Conservation (phyloP, 2,329 filamentous ascomycete species). For the Lachnellula subtilissima region DNA sequence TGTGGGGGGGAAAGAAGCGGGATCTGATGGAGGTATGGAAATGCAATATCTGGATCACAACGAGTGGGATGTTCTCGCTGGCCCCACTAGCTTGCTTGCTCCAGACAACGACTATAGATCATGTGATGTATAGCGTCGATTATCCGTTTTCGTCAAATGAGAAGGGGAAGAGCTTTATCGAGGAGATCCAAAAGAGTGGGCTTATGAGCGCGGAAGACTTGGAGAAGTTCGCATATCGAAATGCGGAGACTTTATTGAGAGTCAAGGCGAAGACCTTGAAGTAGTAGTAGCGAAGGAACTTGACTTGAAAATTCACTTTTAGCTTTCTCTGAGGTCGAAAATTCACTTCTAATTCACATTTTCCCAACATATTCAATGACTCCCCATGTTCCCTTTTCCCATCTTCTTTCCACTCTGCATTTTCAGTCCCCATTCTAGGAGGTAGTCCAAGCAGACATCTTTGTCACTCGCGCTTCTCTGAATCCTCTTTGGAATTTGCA, state of each 20-base stretch:
- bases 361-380: too few relatives aligned
- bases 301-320: background rate
- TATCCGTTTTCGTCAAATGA: constrained; percentile 51
- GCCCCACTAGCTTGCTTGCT: constrained; percentile 42
- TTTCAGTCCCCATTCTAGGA: too few relatives aligned
- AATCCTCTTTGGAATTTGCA: too few relatives aligned
- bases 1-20: constrained; percentile 30
- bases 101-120: constrained; percentile 43
- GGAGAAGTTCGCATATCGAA: constrained; percentile 44
- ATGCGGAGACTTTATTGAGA: constrained; percentile 44
- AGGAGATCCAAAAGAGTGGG: constrained; percentile 44
- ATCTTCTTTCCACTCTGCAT: too few relatives aligned
- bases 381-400: too few relatives aligned
- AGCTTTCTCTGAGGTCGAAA: too few relatives aligned
- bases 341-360: too few relatives aligned
- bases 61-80: constrained; percentile 48
- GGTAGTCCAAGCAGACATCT: too few relatives aligned
- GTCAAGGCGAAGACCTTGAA: constrained; percentile 4
- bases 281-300: background rate
- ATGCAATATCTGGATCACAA: constrained; percentile 54
- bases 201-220: constrained; percentile 46
- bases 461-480: too few relatives aligned
- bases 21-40: constrained; percentile 47
- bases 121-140: constrained; percentile 52
- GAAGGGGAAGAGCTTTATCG: constrained; percentile 43